Evolutionary conservation across 2,329 filamentous ascomycete species (phyloP), one percentile per base, ranked within the genome.

Genomic region (Atkinsonella hypoxylon): DNA sequence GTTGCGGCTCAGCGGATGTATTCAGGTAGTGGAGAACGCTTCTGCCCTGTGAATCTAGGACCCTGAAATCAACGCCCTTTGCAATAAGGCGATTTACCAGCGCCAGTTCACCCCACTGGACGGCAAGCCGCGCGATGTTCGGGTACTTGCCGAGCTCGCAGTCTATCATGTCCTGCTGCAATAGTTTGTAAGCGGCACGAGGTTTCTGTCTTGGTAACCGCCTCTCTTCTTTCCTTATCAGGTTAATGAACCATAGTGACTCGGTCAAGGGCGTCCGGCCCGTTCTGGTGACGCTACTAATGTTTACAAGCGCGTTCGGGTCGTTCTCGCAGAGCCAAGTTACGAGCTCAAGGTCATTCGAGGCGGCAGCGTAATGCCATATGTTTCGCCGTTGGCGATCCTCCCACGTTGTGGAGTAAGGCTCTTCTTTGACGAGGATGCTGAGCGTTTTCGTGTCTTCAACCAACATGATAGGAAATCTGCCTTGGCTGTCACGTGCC

Each of bases 291-390:
- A 48, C 32, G 1, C 50, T 55, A 8, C 44, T 52, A 15, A 69
- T 50, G 48, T 68, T 68, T 9, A 56, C 42, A 2, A 55, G 40
- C 30, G 55, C 62, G 18, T 47, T 40, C 3, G 63, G 56, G 46
- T 70, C 68, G 9, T 63, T 51, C 2, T 54, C 45, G 38, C 57
- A 53, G 1, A 71, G 60, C 55, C 60, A 67, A 12, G 57, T 50
- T 18, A 70, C 54, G 4, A 67, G 49, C 0, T 26, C 31, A 1
- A 51, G 39, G 36, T 68, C 67, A 18, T 62, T 61, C 2, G 64
- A 65, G 8, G 62, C 61, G 1, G 66, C 67, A 2, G 60, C 61
- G 11, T 63, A 59, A 50, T 70, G 68, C 68, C 68, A 70, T 11
- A 70, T 61, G 30, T 61, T 70, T 30, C 62, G 61, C 0, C 64